phyloP scores from a whole-genome alignment of 2,329 filamentous ascomycete genomes.

The Neurospora sp. region DNA sequence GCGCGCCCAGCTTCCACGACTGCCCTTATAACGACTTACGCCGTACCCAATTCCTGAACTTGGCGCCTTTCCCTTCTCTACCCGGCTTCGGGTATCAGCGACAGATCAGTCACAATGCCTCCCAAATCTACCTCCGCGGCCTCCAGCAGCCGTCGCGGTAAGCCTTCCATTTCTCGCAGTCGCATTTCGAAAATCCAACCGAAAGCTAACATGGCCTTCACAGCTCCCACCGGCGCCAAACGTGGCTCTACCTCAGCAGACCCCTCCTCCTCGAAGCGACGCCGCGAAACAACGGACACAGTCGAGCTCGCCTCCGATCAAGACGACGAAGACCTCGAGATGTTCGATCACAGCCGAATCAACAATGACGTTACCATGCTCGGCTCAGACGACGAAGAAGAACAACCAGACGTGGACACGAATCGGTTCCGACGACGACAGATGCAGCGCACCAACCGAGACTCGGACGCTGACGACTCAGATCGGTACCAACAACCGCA shows the following conservation, averaged over 20 bases:
- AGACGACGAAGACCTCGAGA: not conserved
- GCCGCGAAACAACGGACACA: slow-evolving; percentile 10
- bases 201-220: not conserved
- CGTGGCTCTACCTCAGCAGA: not conserved
- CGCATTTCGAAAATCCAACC: not conserved
- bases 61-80: not conserved
- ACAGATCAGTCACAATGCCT: not conserved
- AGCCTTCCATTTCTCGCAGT: not conserved
- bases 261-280: slow-evolving; percentile 12
- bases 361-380: not conserved
- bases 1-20: not conserved
- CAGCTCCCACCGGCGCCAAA: not conserved
- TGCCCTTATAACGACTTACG: not conserved
- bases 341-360: not conserved
- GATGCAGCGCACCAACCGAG: not conserved
- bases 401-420: not conserved
- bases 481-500: slow-evolving; percentile 4
- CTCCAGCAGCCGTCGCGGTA: not conserved
- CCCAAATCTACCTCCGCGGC: not conserved
- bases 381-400: not conserved
- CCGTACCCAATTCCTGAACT: not conserved
- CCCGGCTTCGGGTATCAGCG: not conserved
- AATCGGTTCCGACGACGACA: not conserved
- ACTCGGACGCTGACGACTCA: not conserved
- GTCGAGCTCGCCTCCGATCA: slow-evolving; percentile 8